These are phyloP conservation scores for Rhizopus delemar DNA, from an alignment of 371 early-diverging fungal species.

Conservation along the genomic window DNA sequence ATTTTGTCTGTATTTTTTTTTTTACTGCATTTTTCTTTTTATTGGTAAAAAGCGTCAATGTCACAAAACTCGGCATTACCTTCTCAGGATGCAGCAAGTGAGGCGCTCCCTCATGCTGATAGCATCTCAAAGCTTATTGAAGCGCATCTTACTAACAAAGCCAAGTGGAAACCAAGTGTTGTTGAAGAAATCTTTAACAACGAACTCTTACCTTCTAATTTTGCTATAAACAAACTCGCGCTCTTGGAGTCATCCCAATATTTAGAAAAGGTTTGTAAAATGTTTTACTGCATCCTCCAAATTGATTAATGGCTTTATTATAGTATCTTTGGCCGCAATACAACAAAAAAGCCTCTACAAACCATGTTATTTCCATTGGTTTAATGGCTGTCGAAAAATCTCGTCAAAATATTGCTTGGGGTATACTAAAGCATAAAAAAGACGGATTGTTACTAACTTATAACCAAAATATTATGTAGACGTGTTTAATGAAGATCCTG, in stretches of 20 bases:
- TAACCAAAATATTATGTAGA: slow-evolving; percentile 23
- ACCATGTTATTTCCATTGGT: slow-evolving; percentile 76
- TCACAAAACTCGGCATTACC: slow-evolving; percentile 51
- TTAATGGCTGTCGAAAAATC: slow-evolving; percentile 87
- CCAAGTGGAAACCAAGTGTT: slow-evolving; percentile 53
- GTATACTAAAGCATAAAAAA: slow-evolving; percentile 24
- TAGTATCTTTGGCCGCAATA: slow-evolving; percentile 83
- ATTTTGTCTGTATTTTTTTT: neutral
- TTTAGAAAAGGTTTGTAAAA: slow-evolving; percentile 68
- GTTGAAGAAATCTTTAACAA: slow-evolving; percentile 62
- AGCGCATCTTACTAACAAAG: slow-evolving; percentile 35
- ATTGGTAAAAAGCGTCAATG: slow-evolving; percentile 19
- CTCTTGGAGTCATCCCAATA: slow-evolving; percentile 78
- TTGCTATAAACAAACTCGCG: slow-evolving; percentile 56
- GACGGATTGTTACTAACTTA: neutral
- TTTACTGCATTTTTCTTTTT: neutral
- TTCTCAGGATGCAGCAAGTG: slow-evolving; percentile 47
- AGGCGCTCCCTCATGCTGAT: slow-evolving; percentile 59
- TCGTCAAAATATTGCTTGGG: slow-evolving; percentile 67
- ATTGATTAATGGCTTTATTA: neutral
- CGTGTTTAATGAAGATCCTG: slow-evolving; percentile 48
- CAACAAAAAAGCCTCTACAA: slow-evolving; percentile 45
- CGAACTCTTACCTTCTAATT: slow-evolving; percentile 58
- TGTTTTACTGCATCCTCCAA: neutral
- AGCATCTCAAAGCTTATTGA: slow-evolving; percentile 56